Evolutionary conservation across 2,329 filamentous ascomycete genomes (phyloP).

Genomic region (Xylariaceae sp.): DNA sequence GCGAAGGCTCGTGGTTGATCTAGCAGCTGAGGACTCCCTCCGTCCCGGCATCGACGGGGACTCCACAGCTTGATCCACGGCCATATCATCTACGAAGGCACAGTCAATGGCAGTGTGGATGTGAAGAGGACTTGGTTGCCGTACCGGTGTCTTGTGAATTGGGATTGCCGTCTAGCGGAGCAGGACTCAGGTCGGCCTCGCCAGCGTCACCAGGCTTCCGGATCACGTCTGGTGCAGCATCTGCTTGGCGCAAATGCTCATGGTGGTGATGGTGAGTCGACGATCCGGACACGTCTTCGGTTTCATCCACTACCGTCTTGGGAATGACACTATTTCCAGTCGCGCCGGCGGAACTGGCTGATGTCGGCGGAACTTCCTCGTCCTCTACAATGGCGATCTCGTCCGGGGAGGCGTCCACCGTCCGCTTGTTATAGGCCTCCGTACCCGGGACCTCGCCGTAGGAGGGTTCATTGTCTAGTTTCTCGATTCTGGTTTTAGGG

Average conservation of each 20-base stretch:
- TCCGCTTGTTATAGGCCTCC: constrained; percentile 50
- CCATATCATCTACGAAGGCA: constrained; percentile 34
- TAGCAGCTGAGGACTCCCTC: constrained; percentile 30
- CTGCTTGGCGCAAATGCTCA: constrained; percentile 43
- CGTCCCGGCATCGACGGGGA: constrained; percentile 27
- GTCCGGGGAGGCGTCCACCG: constrained; percentile 55
- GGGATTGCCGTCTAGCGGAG: constrained; percentile 24
- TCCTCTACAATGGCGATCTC: constrained; percentile 49
- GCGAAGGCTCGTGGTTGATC: constrained; percentile 24
- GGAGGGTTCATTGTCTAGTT: constrained; percentile 51
- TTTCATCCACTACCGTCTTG: constrained; percentile 50
- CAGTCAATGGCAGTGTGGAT: constrained; percentile 34
- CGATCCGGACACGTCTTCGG: constrained; percentile 40
- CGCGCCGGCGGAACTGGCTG: constrained; percentile 27
- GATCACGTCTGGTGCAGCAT: constrained; percentile 50
- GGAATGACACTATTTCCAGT: constrained; percentile 42
- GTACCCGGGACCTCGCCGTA: constrained; percentile 60
- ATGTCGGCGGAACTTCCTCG: constrained; percentile 25
- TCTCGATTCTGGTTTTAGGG: constrained; percentile 55
- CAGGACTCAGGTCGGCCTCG: constrained; percentile 28
- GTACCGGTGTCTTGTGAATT: constrained; percentile 34
- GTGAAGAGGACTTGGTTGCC: constrained; percentile 35
- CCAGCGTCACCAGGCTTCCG: constrained; percentile 37
- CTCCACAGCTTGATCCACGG: constrained; percentile 26
- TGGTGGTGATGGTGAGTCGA: constrained; percentile 42